These are phyloP conservation scores for Cynanchum wilfordii DNA, from an alignment of 257 asterid species.

Conservation along the genomic window DNA sequence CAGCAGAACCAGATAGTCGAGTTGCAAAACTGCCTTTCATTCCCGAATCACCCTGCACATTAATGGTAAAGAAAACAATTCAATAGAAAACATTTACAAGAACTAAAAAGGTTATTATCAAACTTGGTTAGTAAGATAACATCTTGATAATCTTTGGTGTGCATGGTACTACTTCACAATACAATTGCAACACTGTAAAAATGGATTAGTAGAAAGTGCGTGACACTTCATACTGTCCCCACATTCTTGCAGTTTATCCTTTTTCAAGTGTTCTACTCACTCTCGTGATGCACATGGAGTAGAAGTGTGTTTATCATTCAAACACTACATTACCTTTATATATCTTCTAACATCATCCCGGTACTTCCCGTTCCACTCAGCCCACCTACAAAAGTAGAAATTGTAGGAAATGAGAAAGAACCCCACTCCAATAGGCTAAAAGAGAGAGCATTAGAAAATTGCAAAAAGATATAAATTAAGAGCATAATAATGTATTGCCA, in stretches of 20 bases:
- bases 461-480: not conserved
- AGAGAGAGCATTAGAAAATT: not conserved
- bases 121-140: not conserved
- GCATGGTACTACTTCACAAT: not conserved
- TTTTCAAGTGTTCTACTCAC: conserved; percentile 6
- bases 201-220: not conserved
- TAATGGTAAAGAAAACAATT: conserved; percentile 2
- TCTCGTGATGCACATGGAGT: not conserved
- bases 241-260: conserved; percentile 7
- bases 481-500: not conserved
- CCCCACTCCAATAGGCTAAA: not conserved
- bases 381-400: conserved; percentile 71
- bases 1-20: conserved; percentile 86
- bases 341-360: conserved; percentile 86
- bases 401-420: conserved; percentile 1
- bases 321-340: conserved; percentile 61
- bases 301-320: not conserved
- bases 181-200: not conserved
- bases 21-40: conserved; percentile 90
- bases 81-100: not conserved
- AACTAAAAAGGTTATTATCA: not conserved
- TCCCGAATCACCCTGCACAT: conserved; percentile 70
- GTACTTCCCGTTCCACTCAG: conserved; percentile 96
- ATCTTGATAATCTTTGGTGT: not conserved
- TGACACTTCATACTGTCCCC: not conserved